Percentiles rank a stretch among this genome's conserved stretches.
Evolutionary conservation across 306 rosid species (phyloP).

Genomic region (Lathyrus sativus): DNA sequence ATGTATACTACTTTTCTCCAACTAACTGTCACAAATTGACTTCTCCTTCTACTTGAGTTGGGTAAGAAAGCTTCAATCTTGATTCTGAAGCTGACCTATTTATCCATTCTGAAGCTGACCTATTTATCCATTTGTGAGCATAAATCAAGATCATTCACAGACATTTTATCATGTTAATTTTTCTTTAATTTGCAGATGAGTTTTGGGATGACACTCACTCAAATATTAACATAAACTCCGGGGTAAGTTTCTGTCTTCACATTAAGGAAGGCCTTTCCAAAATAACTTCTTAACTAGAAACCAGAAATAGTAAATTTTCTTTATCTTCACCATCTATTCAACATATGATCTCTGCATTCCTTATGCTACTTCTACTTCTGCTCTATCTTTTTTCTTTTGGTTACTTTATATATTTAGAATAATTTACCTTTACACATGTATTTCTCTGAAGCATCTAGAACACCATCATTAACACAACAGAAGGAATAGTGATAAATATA

Average conservation of each 20-base stretch:
- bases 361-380: slow-evolving; percentile 15
- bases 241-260: too few relatives aligned
- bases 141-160: not conserved
- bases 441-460: slow-evolving; percentile 14
- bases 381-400: not conserved
- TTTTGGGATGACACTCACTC: not conserved
- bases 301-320: not conserved
- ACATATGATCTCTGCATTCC: slow-evolving; percentile 3
- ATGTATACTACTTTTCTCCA: too few relatives aligned
- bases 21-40: too few relatives aligned
- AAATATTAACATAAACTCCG: not conserved
- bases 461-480: slow-evolving; percentile 23
- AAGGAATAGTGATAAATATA: slow-evolving; percentile 4
- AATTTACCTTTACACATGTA: not conserved
- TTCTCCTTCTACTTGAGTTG: not conserved
- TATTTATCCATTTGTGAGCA: not conserved
- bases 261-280: too few relatives aligned
- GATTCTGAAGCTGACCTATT: too few relatives aligned
- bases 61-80: too few relatives aligned
- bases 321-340: slow-evolving; percentile 3
- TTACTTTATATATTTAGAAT: not conserved
- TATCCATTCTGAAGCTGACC: not conserved
- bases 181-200: not conserved
- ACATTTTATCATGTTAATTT: not conserved
- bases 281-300: slow-evolving; percentile 4